These are phyloP conservation scores for Gastrolobium bilobum DNA, from an alignment of 306 rosid species.

Conservation along the genomic window DNA sequence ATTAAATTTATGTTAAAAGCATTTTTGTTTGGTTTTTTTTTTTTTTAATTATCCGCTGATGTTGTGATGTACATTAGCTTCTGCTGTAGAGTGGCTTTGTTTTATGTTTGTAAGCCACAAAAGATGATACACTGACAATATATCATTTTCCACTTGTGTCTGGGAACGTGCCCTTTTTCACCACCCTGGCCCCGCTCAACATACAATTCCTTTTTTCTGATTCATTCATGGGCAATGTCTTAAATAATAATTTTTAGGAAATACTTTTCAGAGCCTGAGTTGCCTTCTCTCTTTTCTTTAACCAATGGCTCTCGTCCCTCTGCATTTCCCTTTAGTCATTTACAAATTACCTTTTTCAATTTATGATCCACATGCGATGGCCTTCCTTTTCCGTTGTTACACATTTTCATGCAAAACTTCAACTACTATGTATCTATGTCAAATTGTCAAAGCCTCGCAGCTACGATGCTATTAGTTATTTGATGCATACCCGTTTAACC, in stretches of 20 bases:
- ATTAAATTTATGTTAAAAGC: conserved; percentile 42
- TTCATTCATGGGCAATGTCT: not conserved
- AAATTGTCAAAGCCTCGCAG: not conserved
- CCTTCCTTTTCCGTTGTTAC: not conserved
- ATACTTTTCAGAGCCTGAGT: not conserved
- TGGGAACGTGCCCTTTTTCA: conserved; percentile 19
- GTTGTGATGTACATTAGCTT: conserved; percentile 46
- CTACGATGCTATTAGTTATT: not conserved
- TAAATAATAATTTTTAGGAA: not conserved
- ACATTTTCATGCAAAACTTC: not conserved
- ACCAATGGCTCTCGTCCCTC: not conserved
- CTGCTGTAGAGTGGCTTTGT: conserved; percentile 49
- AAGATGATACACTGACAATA: conserved; percentile 20
- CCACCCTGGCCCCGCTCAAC: not conserved
- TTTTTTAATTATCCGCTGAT: not conserved
- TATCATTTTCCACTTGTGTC: conserved; percentile 17
- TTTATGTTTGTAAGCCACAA: conserved; percentile 50
- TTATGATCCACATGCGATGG: not conserved
- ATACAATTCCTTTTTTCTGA: not conserved
- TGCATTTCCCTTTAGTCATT: not conserved
- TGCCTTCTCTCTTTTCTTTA: not conserved
- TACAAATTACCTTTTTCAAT: not conserved
- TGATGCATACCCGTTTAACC: conserved; percentile 1
- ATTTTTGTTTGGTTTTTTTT: not conserved
- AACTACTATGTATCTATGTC: not conserved